A percentile compares a stretch with the other conserved stretches of the same genome.
Evolutionary conservation across 2,329 filamentous ascomycete species (phyloP).

Genomic region (Anisogramma anomala): DNA sequence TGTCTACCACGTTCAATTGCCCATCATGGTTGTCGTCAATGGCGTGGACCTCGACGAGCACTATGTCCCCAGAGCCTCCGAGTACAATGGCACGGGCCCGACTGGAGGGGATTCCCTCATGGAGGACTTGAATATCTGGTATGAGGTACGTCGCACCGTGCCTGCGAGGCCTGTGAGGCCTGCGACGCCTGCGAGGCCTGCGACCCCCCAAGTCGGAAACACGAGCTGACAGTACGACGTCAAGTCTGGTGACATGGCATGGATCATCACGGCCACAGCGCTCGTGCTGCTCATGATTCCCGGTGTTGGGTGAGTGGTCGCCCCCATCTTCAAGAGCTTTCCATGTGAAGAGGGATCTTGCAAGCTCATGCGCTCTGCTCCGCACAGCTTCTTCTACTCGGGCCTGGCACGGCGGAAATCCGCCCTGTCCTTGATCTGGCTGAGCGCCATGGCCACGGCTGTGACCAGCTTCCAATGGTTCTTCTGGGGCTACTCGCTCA

Average conservation of each 20-base stretch:
- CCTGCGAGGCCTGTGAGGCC: constrained; percentile 16
- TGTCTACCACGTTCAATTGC: too few species aligned
- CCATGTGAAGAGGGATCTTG: neutral
- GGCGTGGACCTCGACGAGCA: constrained; percentile 32
- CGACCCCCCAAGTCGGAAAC: constrained; percentile 10
- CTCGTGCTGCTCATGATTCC: constrained; percentile 88
- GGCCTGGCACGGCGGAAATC: constrained; percentile 82
- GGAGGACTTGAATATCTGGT: constrained; percentile 66
- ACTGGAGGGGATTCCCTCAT: constrained; percentile 58
- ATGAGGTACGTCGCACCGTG: constrained; percentile 43
- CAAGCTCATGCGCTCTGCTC: neutral
- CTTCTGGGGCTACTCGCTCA: constrained; percentile 54
- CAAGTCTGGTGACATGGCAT: constrained; percentile 71
- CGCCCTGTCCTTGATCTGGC: constrained; percentile 79
- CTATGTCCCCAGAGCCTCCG: constrained; percentile 34
- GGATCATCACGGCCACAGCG: constrained; percentile 71
- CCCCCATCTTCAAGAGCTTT: constrained; percentile 21
- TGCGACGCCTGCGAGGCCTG: too few species aligned
- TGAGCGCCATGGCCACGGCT: constrained; percentile 75
- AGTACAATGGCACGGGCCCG: constrained; percentile 53
- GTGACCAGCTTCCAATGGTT: constrained; percentile 59
- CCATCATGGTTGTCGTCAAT: constrained; percentile 25
- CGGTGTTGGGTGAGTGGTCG: constrained; percentile 54
- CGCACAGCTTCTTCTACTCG: constrained; percentile 68
- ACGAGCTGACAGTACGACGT: constrained; percentile 20